Evolutionary conservation across 2,329 filamentous ascomycete genomes (phyloP).

Genomic region (Aureobasidium vineae): DNA sequence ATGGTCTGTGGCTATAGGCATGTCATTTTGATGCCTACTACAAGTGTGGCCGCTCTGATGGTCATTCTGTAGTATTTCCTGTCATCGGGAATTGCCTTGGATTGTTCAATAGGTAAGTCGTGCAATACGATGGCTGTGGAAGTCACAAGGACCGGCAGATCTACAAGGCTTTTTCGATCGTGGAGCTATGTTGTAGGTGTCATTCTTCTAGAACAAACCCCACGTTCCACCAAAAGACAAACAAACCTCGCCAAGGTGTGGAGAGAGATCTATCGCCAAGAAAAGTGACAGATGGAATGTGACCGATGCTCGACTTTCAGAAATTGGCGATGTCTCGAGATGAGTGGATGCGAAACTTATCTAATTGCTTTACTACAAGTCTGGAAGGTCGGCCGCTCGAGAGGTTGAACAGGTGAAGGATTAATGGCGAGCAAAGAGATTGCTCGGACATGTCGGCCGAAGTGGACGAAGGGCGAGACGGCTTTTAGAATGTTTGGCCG

Average conservation of each 20-base stretch:
- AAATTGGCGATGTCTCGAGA: not conserved
- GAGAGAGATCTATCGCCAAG: conserved; percentile 2
- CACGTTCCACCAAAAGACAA: conserved; percentile 2
- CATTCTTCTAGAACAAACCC: not conserved
- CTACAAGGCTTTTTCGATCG: conserved; percentile 4
- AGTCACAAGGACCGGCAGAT: not conserved
- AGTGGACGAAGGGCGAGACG: conserved; percentile 1
- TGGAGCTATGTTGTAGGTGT: conserved; percentile 1
- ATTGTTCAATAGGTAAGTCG: not conserved
- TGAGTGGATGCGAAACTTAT: not conserved
- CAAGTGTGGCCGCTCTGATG: too few species aligned
- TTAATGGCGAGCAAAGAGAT: not conserved
- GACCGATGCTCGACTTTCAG: not conserved
- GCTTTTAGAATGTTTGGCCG: conserved; percentile 12
- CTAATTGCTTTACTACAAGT: too few species aligned
- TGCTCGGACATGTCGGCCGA: conserved; percentile 2
- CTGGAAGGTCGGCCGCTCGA: not conserved
- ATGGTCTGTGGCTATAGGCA: not conserved
- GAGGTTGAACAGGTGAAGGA: too few species aligned
- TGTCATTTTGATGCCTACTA: not conserved
- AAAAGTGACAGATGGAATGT: not conserved
- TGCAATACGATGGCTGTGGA: not conserved
- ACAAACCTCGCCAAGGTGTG: conserved; percentile 12
- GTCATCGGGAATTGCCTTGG: not conserved
- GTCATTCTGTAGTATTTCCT: not conserved